Base-by-base conservation (phyloP, 805 yeast genomes). In the Kazachstania kunashirensis region DNA sequence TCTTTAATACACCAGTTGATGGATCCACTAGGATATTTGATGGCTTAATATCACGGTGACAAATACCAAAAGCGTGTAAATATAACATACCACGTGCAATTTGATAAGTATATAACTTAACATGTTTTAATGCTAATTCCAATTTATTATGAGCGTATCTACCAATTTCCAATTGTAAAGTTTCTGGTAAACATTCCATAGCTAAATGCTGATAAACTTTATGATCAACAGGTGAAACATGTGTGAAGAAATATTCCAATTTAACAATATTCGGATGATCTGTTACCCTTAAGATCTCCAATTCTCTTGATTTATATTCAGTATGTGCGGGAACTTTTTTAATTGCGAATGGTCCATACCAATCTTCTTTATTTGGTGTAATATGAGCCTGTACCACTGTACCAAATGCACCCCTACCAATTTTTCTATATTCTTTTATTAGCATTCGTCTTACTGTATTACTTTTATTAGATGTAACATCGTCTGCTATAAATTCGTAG, bases 331-430 rank as follows among this genome's bases (percentile, higher is more conserved):
- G 88, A 1, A 82, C 92, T 47, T 84, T 72, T 51, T 83, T 83
- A 41, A 83, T 81, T 15, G 92, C 92, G 63, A 73, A 83, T 0
- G 94, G 94, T 1, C 94, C 94, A 27, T 76, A 61, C 83, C 84
- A 77, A 27, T 55, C 49, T 15, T 62, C 60, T 17, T 57, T 62
- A 45, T 66, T 64, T 6, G 53, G 64, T 37, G 61, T 57, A 25
- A 68, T 62, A 44, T 74, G 73, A 1, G 92, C 89, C 53, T 81
- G 86, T 11, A 79, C 78, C 8, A 83, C 94, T 2, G 84, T 80
- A 26, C 94, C 94, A 52, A 83, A 83, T 5, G 92, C 92, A 29
- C 94, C 94, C 58, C 82, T 84, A 9, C 94, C 94, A 35, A 83
- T 79, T 50, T 76, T 74, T 40, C 77, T 77, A 53, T 77, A 75